Evolutionary conservation across 2,329 filamentous ascomycete species (phyloP).

Genomic region (Sporothrix globosa): DNA sequence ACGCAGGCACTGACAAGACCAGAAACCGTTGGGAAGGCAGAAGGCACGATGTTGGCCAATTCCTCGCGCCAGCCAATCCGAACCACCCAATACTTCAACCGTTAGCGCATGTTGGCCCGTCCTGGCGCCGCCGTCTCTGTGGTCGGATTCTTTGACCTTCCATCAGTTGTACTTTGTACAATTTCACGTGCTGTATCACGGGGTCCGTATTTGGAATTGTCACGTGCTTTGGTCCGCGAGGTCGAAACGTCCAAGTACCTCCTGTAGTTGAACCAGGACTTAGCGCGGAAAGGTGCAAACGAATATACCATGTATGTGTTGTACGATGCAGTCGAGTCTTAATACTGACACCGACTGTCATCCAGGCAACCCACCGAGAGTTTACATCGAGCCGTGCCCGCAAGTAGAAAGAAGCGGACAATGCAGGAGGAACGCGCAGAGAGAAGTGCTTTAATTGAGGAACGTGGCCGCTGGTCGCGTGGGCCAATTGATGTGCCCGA

Average conservation of each 20-base stretch:
- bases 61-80: slow-evolving; percentile 4
- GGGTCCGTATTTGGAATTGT: accelerated
- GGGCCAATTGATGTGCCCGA: slow-evolving; percentile 16
- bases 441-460: slow-evolving; percentile 3
- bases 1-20: not conserved
- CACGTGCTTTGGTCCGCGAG: not conserved
- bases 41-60: slow-evolving; percentile 8
- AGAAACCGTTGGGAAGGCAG: slow-evolving; percentile 12
- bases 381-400: not conserved
- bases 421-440: not conserved
- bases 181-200: not conserved
- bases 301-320: no score
- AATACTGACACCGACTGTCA: not conserved
- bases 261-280: no score
- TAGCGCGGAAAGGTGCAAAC: no score
- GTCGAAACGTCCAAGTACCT: no score
- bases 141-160: slow-evolving; percentile 16
- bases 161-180: not conserved
- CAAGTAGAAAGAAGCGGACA: no score
- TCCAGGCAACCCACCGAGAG: no score
- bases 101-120: not conserved
- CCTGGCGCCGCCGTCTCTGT: slow-evolving; percentile 6
- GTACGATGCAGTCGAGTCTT: no score
- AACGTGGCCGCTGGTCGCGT: not conserved
- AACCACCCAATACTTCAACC: not conserved